A percentile compares a stretch with the other conserved stretches of the same genome.
These are phyloP conservation scores for Hygrocybe coccinea DNA, from an alignment of 768 basidiomycete species.

Conservation along the genomic window DNA sequence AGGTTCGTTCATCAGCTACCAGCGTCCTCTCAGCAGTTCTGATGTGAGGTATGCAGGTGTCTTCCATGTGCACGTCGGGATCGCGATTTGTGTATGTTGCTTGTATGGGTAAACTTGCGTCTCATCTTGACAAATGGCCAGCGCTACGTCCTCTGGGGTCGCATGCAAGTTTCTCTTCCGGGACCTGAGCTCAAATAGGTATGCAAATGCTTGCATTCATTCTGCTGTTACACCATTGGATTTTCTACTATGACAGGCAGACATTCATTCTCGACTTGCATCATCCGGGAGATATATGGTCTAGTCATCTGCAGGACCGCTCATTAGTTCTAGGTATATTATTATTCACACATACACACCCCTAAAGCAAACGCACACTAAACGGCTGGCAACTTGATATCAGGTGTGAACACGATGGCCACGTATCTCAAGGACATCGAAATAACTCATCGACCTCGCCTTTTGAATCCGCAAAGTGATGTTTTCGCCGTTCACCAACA, in stretches of 20 bases:
- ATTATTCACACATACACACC: background rate
- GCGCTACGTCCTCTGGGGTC: slow-evolving; percentile 56
- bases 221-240: background rate
- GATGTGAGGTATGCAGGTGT: slow-evolving; percentile 33
- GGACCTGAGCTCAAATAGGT: slow-evolving; percentile 40
- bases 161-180: slow-evolving; percentile 47
- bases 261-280: slow-evolving; percentile 35
- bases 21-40: slow-evolving; percentile 9
- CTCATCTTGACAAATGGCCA: slow-evolving; percentile 20
- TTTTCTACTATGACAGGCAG: background rate
- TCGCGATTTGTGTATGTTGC: slow-evolving; percentile 43
- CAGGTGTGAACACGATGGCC: slow-evolving; percentile 53
- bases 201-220: slow-evolving; percentile 7
- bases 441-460: slow-evolving; percentile 27
- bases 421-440: slow-evolving; percentile 52
- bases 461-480: slow-evolving; percentile 54
- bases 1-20: slow-evolving; percentile 26
- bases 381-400: background rate
- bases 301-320: slow-evolving; percentile 45
- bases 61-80: slow-evolving; percentile 48
- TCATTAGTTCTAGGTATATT: slow-evolving; percentile 50
- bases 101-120: background rate
- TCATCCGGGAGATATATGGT: slow-evolving; percentile 45
- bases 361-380: background rate
- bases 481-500: slow-evolving; percentile 56